These are phyloP conservation scores for Lactarius hengduanensis DNA, from an alignment of 768 basidiomycete species.

Conservation along the genomic window DNA sequence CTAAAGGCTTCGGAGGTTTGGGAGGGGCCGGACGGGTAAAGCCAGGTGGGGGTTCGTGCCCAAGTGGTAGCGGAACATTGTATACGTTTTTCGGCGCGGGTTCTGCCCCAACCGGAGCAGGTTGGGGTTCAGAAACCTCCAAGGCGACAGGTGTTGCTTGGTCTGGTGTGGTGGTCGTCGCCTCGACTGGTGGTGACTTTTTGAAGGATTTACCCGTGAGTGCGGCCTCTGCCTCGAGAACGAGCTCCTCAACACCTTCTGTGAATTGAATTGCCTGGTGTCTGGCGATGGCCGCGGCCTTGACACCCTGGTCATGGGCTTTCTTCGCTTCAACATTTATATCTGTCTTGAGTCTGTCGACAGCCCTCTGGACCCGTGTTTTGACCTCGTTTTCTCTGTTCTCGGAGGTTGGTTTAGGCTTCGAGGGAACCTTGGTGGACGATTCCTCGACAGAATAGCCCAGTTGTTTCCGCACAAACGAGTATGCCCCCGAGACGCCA, in stretches of 20 bases:
- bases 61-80: constrained; percentile 76
- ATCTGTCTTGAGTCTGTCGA: constrained; percentile 49
- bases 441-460: constrained; percentile 36
- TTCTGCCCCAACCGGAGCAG: constrained; percentile 28
- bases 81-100: constrained; percentile 51
- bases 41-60: constrained; percentile 92
- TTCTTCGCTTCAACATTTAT: constrained; percentile 41
- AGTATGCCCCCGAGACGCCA: constrained; percentile 47
- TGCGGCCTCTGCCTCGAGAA: constrained; percentile 71
- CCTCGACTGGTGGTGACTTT: constrained; percentile 28
- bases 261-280: constrained; percentile 51
- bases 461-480: constrained; percentile 51
- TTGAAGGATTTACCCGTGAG: constrained; percentile 47
- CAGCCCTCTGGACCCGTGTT: constrained; percentile 44
- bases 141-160: constrained; percentile 32
- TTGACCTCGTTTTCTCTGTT: constrained; percentile 46
- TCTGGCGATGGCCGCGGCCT: constrained; percentile 44
- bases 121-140: constrained; percentile 33
- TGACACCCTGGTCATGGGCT: constrained; percentile 35
- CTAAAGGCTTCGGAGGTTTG: constrained; percentile 40
- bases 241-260: constrained; percentile 65
- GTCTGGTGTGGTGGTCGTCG: constrained; percentile 30
- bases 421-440: constrained; percentile 5
- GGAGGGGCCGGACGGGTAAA: constrained; percentile 62
- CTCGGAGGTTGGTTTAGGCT: constrained; percentile 27